Percentiles rank a stretch among this genome's conserved stretches.
Conservation (phyloP, 768 basidiomycete species). For the Macrocybe gigantea region DNA sequence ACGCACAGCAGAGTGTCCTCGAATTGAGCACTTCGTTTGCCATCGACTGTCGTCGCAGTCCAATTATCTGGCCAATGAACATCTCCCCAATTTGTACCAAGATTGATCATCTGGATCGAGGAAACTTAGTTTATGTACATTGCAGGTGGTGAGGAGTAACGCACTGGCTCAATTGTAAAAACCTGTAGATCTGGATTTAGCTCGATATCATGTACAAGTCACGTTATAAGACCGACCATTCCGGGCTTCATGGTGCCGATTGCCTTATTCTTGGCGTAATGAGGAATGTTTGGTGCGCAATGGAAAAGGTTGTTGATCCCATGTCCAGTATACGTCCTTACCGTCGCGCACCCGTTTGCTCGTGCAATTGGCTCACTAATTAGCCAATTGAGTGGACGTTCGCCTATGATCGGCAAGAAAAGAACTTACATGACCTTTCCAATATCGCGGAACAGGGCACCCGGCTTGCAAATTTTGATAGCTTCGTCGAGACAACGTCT, state of each 20-base stretch:
- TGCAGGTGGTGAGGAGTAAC: conserved; percentile 8
- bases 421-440: conserved; percentile 78
- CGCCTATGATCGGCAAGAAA: neutral
- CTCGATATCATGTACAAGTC: conserved; percentile 1
- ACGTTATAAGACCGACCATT: conserved; percentile 53
- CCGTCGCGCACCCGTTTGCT: conserved; percentile 81
- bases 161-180: conserved; percentile 78
- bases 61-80: conserved; percentile 93
- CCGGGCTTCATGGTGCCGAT: conserved; percentile 91
- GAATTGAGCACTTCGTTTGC: conserved; percentile 90
- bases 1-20: conserved; percentile 94
- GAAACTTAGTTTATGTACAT: neutral
- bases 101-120: conserved; percentile 77
- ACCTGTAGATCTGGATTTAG: conserved; percentile 17
- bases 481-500: conserved; percentile 83
- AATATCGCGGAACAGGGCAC: conserved; percentile 81
- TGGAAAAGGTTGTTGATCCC: conserved; percentile 89
- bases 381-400: conserved; percentile 3
- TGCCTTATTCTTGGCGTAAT: conserved; percentile 93
- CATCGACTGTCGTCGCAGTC: conserved; percentile 93
- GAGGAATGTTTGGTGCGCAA: conserved; percentile 79
- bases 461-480: conserved; percentile 92
- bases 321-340: conserved; percentile 89
- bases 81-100: conserved; percentile 71
- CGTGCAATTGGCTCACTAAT: conserved; percentile 82